These are phyloP conservation scores for Coelastrella sp. DNA, from an alignment of 139 green algal species.

Conservation along the genomic window DNA sequence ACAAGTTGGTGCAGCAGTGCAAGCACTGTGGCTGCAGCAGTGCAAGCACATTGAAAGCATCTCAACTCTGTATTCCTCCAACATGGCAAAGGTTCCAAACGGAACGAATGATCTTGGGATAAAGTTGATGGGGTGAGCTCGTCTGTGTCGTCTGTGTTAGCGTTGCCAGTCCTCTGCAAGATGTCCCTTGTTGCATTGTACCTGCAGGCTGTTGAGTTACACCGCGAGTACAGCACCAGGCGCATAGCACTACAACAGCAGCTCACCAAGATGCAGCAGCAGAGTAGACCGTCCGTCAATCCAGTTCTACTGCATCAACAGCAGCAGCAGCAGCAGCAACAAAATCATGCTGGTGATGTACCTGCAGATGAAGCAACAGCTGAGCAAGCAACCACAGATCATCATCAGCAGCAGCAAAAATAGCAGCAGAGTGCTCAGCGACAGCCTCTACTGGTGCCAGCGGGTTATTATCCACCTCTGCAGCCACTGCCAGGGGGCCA, in stretches of 20 bases:
- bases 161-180: background rate
- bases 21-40: no score
- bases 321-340: conserved; percentile 29
- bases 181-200: background rate
- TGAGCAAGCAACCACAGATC: background rate
- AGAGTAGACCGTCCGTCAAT: conserved; percentile 30
- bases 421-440: background rate
- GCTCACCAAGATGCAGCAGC: conserved; percentile 6
- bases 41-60: no score
- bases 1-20: no score
- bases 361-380: no score
- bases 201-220: conserved; percentile 29
- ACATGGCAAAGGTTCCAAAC: no score
- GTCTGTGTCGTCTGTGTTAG: no score
- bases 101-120: no score
- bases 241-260: conserved; percentile 13
- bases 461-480: background rate
- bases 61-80: no score
- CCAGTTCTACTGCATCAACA: background rate
- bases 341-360: background rate
- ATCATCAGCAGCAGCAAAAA: conserved; percentile 8
- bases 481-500: background rate
- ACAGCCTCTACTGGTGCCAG: background rate
- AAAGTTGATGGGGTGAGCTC: no score
- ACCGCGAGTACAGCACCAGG: conserved; percentile 5